Base-by-base conservation (phyloP, 768 basidiomycete species). In the Mycena latifolia region DNA sequence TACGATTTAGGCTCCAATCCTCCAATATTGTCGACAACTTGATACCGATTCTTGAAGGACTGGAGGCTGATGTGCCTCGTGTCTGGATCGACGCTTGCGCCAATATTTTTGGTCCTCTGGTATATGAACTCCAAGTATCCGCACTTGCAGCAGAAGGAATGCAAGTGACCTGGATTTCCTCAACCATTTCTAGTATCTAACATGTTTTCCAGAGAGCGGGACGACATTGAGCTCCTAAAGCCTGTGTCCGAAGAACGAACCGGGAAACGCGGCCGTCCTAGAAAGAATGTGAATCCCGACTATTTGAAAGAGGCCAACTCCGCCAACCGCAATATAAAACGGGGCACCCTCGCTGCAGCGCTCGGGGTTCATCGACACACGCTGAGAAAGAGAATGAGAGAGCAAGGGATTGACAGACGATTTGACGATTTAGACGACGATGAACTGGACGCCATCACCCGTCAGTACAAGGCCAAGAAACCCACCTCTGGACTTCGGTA, bases 61-160 rank as follows among this genome's bases (percentile, higher is more conserved):
- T 59, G 24, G 31, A 59, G 17, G 18, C 17, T 15, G 46, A 37
- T 11, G 57, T 59, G 1, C 46, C 57, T 5, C 18, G 47, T 5
- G 11, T 15, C 3, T 59, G 57, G 57, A 48, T 59, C 12, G 33
- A 59, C 11, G 47, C 35, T 3, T 59, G 57, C 27, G 57, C 33
- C 31, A 48, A 59, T n/a, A 35, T 50, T 14, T 39, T 59, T 17
- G 57, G 57, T 1, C 57, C 57, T 12, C 29, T 59, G 0, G 57
- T 59, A 1, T 59, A 59, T 28, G 57, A 59, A 31, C 57, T 59
- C 8, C 57, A 59, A 31, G 57, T 59, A 2, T 31, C 45, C 27
- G 57, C 47, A 20, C 33, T 48, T 39, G 57, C 57, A 2, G 57
- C 57, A 5, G 57, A 59, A 39, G 57, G 57, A 47, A 22, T 59